These are phyloP conservation scores for Nothophoma quercina DNA, from an alignment of 2,329 filamentous ascomycete genomes.

Conservation along the genomic window DNA sequence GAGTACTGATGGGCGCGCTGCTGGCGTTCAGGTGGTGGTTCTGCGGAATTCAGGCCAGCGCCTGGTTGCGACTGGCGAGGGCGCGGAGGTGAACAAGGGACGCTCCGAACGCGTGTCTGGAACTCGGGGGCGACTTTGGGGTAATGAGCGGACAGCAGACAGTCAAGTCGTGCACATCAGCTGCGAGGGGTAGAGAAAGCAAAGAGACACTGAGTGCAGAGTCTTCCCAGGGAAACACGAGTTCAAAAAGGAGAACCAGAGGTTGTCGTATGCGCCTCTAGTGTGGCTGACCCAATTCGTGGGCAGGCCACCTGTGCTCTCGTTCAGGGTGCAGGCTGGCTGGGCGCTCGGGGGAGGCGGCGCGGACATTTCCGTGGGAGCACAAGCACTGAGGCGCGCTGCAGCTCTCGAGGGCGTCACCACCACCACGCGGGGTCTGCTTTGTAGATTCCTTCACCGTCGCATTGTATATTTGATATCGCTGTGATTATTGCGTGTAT, in stretches of 20 bases:
- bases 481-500: background rate
- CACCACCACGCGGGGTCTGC: background rate
- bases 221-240: constrained; percentile 9
- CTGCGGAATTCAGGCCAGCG: constrained; percentile 19
- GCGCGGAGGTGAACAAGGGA: constrained; percentile 15
- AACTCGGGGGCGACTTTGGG: background rate
- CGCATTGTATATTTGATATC: background rate
- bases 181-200: background rate
- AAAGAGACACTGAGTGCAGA: constrained; percentile 3
- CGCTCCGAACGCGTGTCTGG: constrained; percentile 4
- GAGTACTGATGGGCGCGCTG: constrained; percentile 24
- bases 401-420: constrained; percentile 1
- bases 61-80: constrained; percentile 1
- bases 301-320: background rate
- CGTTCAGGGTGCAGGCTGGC: constrained; percentile 9
- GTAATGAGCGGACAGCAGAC: constrained; percentile 12
- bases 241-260: constrained; percentile 23
- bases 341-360: constrained; percentile 2
- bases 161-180: constrained; percentile 5
- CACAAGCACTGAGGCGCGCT: background rate
- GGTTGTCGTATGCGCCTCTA: constrained; percentile 17
- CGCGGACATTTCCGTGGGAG: constrained; percentile 17
- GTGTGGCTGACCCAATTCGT: constrained; percentile 24
- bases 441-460: constrained; percentile 8
- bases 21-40: constrained; percentile 2